Evolutionary conservation across 768 basidiomycete genomes (phyloP).

Genomic region (Floccularia luteovirens): DNA sequence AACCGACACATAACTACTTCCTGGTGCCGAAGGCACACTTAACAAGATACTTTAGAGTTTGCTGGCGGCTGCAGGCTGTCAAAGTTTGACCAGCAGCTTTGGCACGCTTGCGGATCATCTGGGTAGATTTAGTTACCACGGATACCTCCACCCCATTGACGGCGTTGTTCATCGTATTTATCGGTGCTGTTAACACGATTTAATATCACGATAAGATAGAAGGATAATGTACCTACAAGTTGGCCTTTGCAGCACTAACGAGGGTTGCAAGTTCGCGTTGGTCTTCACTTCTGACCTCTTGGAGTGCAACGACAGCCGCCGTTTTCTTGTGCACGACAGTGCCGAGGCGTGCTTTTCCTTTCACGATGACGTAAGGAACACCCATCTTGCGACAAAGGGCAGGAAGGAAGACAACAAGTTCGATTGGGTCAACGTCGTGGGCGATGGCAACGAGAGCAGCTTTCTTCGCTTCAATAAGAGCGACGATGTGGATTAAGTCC

Average conservation of each 20-base stretch:
- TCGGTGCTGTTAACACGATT: conserved; percentile 50
- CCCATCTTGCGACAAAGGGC: conserved; percentile 99
- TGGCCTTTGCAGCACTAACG: conserved; percentile 90
- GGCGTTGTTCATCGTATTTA: conserved; percentile 89
- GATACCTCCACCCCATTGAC: conserved; percentile 93
- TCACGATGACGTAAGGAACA: conserved; percentile 96
- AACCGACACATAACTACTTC: neutral
- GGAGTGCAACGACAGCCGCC: conserved; percentile 81
- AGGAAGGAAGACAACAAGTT: conserved; percentile 97
- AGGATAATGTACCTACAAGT: conserved; percentile 63
- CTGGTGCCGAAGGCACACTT: neutral
- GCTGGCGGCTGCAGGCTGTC: conserved; percentile 41
- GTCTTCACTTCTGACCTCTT: conserved; percentile 95
- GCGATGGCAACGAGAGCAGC: conserved; percentile 92
- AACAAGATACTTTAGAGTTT: conserved; percentile 49
- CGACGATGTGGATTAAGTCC: conserved; percentile 96
- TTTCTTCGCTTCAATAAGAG: conserved; percentile 96
- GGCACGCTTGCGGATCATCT: conserved; percentile 90
- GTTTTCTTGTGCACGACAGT: conserved; percentile 99
- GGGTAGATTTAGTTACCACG: conserved; percentile 92
- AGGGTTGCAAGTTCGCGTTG: conserved; percentile 88
- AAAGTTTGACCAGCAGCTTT: conserved; percentile 77
- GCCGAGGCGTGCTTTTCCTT: conserved; percentile 96
- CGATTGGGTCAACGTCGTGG: conserved; percentile 98
- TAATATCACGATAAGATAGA: conserved; percentile 1